Base-by-base conservation (phyloP, 768 basidiomycete species). In the Cyclocybe aegerita region DNA sequence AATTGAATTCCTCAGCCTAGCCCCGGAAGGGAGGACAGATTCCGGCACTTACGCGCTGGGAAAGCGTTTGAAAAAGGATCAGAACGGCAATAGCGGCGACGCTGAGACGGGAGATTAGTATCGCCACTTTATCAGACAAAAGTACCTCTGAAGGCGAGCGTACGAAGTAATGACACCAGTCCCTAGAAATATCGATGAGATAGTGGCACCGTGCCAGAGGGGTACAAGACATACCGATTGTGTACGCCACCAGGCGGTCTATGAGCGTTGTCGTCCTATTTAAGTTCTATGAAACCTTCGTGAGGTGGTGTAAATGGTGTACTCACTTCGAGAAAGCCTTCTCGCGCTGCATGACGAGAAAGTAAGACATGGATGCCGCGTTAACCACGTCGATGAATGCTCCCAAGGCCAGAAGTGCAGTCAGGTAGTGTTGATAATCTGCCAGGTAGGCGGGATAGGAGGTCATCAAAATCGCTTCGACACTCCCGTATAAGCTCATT, bases 321-420 rank as follows among this genome's bases (percentile, higher is more conserved):
- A 49, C 40, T 7, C 4, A 35, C 49, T 31, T 50, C 10, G 12
- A 43, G 4, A 50, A 29, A 29, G 41, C 33, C 9, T 43, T 29
- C 39, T 44, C 39, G 9, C 54, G 44, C 29, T 38, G 36, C n/a
- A 31, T 23, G 5, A 55, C 7, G 38, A 55, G 36, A 12, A 50
- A 55, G 15, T 43, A 50, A 7, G 51, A 23, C 54, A 55, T 55
- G 1, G 54, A 39, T 1, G 43, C 17, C 14, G 54, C 49, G 14
- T 50, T 55, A 7, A 39, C 39, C n/a, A 47, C 45, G 46, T 55
- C 54, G 16, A 55, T 50, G 23, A 41, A 30, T 7, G 46, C 49
- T 4, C 49, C 54, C 29, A 51, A 37, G 4, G 39, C 39, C 7
- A 55, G 40, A 32, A 55, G 34, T 11, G 33, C 42, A 12, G 45